These are phyloP conservation scores for Zymoseptoria pseudotritici DNA, from an alignment of 2,329 filamentous ascomycete species.

Conservation along the genomic window DNA sequence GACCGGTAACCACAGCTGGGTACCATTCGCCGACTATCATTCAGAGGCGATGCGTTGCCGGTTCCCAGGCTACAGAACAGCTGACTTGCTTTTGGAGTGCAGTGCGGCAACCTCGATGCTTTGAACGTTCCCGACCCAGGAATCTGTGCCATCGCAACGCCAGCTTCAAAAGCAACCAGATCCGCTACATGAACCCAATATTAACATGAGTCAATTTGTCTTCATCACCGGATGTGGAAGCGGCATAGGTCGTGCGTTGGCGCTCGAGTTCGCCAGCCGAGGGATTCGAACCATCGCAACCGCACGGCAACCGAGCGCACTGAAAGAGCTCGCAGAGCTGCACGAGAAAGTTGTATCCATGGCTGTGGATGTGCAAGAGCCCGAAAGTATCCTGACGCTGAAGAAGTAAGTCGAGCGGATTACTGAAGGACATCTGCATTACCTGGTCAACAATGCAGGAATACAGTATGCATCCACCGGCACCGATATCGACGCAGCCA, in stretches of 20 bases:
- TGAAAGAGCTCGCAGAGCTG: neutral
- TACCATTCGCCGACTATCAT: no score
- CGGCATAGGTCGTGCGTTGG: constrained; percentile 78
- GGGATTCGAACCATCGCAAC: neutral
- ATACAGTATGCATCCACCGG: constrained; percentile 26
- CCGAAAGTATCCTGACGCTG: neutral
- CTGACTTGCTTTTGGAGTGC: no score
- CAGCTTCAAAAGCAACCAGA: no score
- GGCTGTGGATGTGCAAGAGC: neutral
- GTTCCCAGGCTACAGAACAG: no score
- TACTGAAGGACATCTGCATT: neutral
- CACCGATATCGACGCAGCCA: constrained; percentile 14
- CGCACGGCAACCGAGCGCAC: neutral
- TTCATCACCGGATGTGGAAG: constrained; percentile 81
- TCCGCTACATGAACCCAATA: no score
- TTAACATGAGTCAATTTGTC: constrained; percentile 48
- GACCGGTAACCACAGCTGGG: no score
- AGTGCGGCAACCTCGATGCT: no score
- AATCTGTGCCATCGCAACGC: no score
- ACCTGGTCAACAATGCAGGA: constrained; percentile 2
- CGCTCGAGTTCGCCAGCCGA: constrained; percentile 55
- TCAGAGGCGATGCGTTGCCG: no score
- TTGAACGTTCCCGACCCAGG: no score
- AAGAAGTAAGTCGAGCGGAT: neutral
- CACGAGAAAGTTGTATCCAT: neutral